These are phyloP conservation scores for Pisolithus sp. DNA, from an alignment of 768 basidiomycete species.

Conservation along the genomic window DNA sequence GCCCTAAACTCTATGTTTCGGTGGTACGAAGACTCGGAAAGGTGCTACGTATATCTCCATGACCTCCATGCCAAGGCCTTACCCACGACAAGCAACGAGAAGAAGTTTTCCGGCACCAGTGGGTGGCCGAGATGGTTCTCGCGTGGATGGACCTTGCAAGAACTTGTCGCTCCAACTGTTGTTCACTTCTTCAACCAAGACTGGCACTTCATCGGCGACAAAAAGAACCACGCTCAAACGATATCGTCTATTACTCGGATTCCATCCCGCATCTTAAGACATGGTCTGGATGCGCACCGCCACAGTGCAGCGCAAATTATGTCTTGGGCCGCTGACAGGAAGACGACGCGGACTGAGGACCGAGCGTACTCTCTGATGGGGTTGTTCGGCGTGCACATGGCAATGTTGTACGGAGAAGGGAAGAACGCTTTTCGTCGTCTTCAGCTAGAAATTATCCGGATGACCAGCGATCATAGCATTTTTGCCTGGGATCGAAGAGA, in stretches of 20 bases:
- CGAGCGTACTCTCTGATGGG: constrained; percentile 13
- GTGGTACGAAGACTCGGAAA: neutral
- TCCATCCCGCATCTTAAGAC: neutral
- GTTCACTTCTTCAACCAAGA: neutral
- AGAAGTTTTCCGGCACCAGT: neutral
- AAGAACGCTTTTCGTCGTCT: constrained; percentile 6
- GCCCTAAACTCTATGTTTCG: neutral
- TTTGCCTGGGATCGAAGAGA: constrained; percentile 3
- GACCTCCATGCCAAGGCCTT: neutral
- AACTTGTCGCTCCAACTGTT: neutral
- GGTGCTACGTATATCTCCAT: neutral
- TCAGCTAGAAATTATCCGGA: constrained; percentile 5
- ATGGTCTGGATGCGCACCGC: neutral
- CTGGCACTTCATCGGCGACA: neutral
- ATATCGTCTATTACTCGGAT: neutral
- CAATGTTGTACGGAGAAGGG: constrained; percentile 14
- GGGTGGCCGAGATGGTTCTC: constrained; percentile 1
- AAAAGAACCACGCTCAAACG: neutral
- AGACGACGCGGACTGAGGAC: constrained; percentile 12
- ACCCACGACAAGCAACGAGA: neutral
- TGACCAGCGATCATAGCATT: neutral
- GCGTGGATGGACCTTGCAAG: neutral
- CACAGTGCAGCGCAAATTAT: constrained; percentile 2
- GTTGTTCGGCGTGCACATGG: constrained; percentile 9
- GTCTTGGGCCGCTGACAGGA: constrained; percentile 11